Evolutionary conservation across 2,329 filamentous ascomycete species (phyloP).

Genomic region (Alternaria brassicicola): DNA sequence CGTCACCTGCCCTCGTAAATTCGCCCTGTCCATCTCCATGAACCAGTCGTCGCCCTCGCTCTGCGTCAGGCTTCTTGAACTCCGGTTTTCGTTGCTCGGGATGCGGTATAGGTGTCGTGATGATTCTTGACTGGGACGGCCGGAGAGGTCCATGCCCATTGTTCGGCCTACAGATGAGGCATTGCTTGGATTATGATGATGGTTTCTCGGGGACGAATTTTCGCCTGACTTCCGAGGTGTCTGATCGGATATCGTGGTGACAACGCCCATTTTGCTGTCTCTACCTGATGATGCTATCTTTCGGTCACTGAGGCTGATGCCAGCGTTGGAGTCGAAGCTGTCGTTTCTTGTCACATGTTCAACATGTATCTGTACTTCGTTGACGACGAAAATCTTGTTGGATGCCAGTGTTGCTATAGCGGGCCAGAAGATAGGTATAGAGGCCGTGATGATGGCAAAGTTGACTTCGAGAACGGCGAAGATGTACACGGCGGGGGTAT

Average conservation of each 20-base stretch:
- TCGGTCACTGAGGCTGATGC: conserved; percentile 26
- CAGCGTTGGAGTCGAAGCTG: conserved; percentile 18
- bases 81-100: conserved; percentile 2
- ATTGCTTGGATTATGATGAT: conserved; percentile 17
- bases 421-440: conserved; percentile 50
- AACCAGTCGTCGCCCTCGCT: conserved; percentile 30
- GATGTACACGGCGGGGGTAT: conserved; percentile 40
- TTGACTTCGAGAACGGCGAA: conserved; percentile 48
- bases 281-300: conserved; percentile 13
- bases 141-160: conserved; percentile 15
- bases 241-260: conserved; percentile 19
- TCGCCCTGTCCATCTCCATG: conserved; percentile 21
- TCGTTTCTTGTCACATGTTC: conserved; percentile 25
- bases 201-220: not conserved
- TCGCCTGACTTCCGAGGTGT: conserved; percentile 1
- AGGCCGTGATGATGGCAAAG: conserved; percentile 47
- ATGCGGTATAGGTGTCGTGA: conserved; percentile 28
- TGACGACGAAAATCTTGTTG: conserved; percentile 49
- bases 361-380: conserved; percentile 46
- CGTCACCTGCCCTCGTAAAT: conserved; percentile 18
- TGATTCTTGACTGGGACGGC: conserved; percentile 36
- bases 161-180: conserved; percentile 21
- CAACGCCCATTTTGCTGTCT: conserved; percentile 19
- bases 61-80: not conserved
- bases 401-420: conserved; percentile 37